phyloP scores from a whole-genome alignment of 2,329 filamentous ascomycete genomes.

The Cladosporium sphaerospermum region DNA sequence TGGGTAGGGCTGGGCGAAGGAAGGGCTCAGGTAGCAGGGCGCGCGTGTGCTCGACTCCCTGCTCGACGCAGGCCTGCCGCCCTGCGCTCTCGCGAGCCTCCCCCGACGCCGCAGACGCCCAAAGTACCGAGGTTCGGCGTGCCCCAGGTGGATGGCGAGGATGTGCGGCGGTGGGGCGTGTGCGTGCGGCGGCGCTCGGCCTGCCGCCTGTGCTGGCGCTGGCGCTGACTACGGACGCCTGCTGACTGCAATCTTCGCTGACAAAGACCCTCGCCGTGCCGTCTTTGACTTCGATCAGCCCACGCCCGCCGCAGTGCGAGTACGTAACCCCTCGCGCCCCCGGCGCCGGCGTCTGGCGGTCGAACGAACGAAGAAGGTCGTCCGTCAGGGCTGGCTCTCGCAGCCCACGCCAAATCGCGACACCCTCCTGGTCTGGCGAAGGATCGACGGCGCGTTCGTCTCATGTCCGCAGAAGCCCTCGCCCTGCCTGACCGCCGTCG shows the following conservation, averaged over 20 bases:
- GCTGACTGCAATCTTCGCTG: conserved; percentile 4
- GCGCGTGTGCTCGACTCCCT: too few relatives aligned
- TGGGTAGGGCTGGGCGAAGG: background rate
- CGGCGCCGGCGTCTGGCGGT: background rate
- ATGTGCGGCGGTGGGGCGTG: background rate
- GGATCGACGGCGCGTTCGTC: background rate
- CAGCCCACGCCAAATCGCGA: too few relatives aligned
- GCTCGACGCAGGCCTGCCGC: too few relatives aligned
- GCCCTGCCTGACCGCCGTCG: background rate
- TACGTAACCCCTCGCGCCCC: conserved; percentile 1
- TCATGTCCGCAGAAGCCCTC: background rate
- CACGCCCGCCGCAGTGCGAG: background rate
- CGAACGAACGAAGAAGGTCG: too few relatives aligned
- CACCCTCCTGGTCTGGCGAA: background rate
- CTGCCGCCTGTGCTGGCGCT: background rate
- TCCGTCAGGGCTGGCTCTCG: too few relatives aligned
- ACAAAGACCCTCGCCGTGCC: background rate
- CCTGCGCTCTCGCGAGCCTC: too few relatives aligned
- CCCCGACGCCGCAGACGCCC: too few relatives aligned
- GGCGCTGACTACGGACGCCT: background rate
- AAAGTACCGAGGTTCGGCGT: background rate
- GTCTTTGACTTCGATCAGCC: conserved; percentile 3
- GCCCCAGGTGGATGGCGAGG: background rate
- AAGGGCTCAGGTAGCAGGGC: background rate
- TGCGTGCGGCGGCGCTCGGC: background rate